Evolutionary conservation across 306 rosid species (phyloP).

Genomic region (apple (Malus domestica)): ASM211411v1 NC_041803.1:22524001-22524500

Average conservation of each 20-base stretch:
- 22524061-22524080: constrained; percentile 13
- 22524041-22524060: constrained; percentile 5
- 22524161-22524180: background rate
- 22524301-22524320: background rate
- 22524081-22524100: constrained; percentile 13
- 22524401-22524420: too few species aligned
- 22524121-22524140: background rate
- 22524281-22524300: background rate
- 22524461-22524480: too few species aligned
- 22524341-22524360: too few species aligned
- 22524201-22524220: background rate
- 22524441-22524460: too few species aligned
- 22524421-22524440: too few species aligned
- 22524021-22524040: constrained; percentile 9
- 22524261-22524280: background rate
- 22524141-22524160: too few species aligned
- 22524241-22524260: background rate
- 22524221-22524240: background rate
- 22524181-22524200: background rate
- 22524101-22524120: background rate
- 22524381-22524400: too few species aligned
- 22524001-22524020: constrained; percentile 9
- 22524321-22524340: too few species aligned
- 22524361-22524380: too few species aligned
- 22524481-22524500: too few species aligned